Evolutionary conservation across 164 flowering plant genomes (phyloP), one percentile per base, ranked within the genome.

Genomic region (Magnolia kwangsiensis): DNA sequence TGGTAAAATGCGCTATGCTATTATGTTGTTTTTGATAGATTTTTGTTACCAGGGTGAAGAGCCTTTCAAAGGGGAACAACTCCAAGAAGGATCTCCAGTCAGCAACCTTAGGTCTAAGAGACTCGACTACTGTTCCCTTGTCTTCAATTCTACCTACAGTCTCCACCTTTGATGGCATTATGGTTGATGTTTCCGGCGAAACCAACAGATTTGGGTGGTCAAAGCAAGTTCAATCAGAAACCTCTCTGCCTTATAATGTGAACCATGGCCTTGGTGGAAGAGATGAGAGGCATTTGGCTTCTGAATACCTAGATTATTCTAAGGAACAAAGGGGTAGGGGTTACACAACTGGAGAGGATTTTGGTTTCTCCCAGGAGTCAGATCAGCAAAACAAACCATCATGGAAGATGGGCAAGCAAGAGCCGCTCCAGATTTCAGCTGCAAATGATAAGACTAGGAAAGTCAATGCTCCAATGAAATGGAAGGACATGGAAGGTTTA

Each of bases 21-120:
- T 29, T 3, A 7, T 68, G 37, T 51, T 69, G 9, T 51, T 81
- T 31, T 81, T 64, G 7, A 7, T 64, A 65, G 14, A 37, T 58
- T 76, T 65, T 50, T 50, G 8, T 61, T 78, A 51, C 19, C 88
- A 94, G 98, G 85, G 98, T 92, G 72, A 94, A 94, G 84, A 90
- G 98, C 78, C 85, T 94, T 14, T 94, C 98, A 2, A 94, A 90
- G 78, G 96, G 91, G 50, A 89, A 79, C 82, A 89, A 65, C 81
- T 78, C 91, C 21, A 90, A 82, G 80, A 90, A 83, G 81, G 96
- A 91, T 75, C 76, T 79, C 2, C 24, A 24, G 55, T 65, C 83
- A 51, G 86, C 76, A 77, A 82, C 88, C 49, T 24, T 87, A 65
- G 87, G 84, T 78, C 81, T 86, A 14, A 83, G 88, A 63, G 93